Evolutionary conservation across 2,329 filamentous ascomycete genomes (phyloP), one percentile per base, ranked within the genome.

Genomic region (Ustulina deusta): DNA sequence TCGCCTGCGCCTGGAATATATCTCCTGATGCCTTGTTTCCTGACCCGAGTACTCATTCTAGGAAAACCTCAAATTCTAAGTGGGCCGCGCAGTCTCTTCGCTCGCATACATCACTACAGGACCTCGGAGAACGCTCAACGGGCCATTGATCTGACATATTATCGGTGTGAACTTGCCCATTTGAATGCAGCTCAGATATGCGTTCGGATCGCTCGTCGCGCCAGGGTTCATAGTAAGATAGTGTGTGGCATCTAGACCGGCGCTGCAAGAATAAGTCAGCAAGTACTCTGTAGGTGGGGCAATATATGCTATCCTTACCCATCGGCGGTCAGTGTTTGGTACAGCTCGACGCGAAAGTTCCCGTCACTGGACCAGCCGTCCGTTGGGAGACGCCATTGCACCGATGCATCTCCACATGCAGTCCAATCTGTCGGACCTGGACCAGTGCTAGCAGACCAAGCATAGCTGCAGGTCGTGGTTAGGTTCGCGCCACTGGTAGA

Each of bases 121-220:
- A 2, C 65, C 65, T 9, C 17, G 34, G 9, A 46, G 59, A 2
- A 34, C 61, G 42, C 65, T 68, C 48, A 68, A 9, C 13, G 61
- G 48, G 6, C 65, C 65, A 20, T 68, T 56, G 3, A 68, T 7
- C 15, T 59, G 20, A 36, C 65, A 68, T 5, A 54, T 22, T 4
- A 48, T 25, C 15, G 65, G 65, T 15, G 22, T 51, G 32, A 61
- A 64, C n/a, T 63, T 64, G 55, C 65, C 65, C 65, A 68, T 68
- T 29, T 64, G 61, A 22, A 68, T 13, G n/a, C 65, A 68, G 42
- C 65, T 68, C 29, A 68, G 48, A 22, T 61, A 68, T 6, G 65
- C 65, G 44, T 49, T 61, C 2, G 65, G 65, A 36, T 68, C 56
- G 49, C 49, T 68, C 13, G 46, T 2, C 13, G 3, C n/a, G 25